These are phyloP conservation scores for Spathaspora girioi DNA, from an alignment of 805 yeast genomes.

Conservation along the genomic window DNA sequence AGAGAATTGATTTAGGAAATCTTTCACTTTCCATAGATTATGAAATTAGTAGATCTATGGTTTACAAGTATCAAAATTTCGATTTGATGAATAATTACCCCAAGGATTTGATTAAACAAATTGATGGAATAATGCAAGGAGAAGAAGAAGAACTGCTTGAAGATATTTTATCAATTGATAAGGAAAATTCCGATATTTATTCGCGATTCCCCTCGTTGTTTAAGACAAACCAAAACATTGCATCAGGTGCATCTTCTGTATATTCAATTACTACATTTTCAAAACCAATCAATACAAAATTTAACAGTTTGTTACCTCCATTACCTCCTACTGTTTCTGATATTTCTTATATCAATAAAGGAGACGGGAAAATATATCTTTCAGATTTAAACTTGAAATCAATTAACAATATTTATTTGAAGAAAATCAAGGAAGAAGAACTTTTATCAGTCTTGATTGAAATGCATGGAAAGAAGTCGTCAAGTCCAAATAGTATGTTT, in stretches of 20 bases:
- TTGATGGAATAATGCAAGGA: slow-evolving; percentile 19
- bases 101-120: slow-evolving; percentile 20
- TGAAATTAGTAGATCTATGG: slow-evolving; percentile 37
- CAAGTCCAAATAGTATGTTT: slow-evolving; percentile 1
- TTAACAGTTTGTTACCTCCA: slow-evolving; percentile 39
- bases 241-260: slow-evolving; percentile 22
- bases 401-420: slow-evolving; percentile 28
- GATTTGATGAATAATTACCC: slow-evolving; percentile 38
- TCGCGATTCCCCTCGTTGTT: slow-evolving; percentile 2
- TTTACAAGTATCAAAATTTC: slow-evolving; percentile 33
- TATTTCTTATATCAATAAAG: slow-evolving; percentile 26
- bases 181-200: not conserved
- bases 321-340: slow-evolving; percentile 23
- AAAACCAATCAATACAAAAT: slow-evolving; percentile 25
- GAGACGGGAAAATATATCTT: slow-evolving; percentile 31
- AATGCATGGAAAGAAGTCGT: slow-evolving; percentile 19
- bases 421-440: slow-evolving; percentile 29
- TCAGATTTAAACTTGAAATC: slow-evolving; percentile 41
- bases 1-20: slow-evolving; percentile 52
- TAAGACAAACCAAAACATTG: slow-evolving; percentile 5
- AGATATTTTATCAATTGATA: not conserved
- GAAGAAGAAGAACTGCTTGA: slow-evolving; percentile 2
- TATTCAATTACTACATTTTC: slow-evolving; percentile 22
- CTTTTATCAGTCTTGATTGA: slow-evolving; percentile 22
- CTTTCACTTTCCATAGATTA: slow-evolving; percentile 68